These are phyloP conservation scores for Theileria annulata DNA, from an alignment of 169 alveolate genomes.

Conservation along the genomic window DNA sequence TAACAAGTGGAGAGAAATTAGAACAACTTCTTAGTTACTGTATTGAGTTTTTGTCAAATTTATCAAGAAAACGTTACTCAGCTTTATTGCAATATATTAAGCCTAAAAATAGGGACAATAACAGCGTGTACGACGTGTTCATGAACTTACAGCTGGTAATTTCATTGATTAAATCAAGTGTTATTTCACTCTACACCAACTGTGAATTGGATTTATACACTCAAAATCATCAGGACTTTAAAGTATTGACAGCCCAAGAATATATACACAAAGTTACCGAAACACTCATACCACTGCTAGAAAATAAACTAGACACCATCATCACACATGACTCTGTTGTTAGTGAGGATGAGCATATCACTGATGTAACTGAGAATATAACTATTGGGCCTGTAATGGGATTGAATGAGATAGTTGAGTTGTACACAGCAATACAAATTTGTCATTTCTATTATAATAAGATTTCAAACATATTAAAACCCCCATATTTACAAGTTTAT, in stretches of 20 bases:
- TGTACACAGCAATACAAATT: conserved; percentile 3
- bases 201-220: not conserved
- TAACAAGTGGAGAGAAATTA: not conserved
- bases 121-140: conserved; percentile 21
- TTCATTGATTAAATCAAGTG: conserved; percentile 1
- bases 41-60: not conserved
- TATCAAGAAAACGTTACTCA: not conserved
- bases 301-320: not conserved
- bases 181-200: conserved; percentile 15
- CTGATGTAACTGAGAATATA: no score
- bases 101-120: not conserved
- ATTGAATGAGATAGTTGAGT: not conserved
- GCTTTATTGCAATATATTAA: not conserved
- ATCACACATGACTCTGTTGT: no score
- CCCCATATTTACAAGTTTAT: not conserved
- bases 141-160: conserved; percentile 25
- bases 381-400: no score
- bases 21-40: not conserved
- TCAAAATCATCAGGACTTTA: not conserved
- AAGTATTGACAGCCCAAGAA: not conserved
- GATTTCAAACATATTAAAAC: not conserved
- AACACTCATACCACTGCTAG: not conserved
- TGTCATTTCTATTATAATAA: conserved; percentile 6
- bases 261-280: conserved; percentile 6
- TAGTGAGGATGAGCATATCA: no score